Percentiles rank a stretch among this genome's conserved stretches.
Evolutionary conservation across 2,329 filamentous ascomycete species (phyloP).

Genomic region (Trichoderma hamatum): DNA sequence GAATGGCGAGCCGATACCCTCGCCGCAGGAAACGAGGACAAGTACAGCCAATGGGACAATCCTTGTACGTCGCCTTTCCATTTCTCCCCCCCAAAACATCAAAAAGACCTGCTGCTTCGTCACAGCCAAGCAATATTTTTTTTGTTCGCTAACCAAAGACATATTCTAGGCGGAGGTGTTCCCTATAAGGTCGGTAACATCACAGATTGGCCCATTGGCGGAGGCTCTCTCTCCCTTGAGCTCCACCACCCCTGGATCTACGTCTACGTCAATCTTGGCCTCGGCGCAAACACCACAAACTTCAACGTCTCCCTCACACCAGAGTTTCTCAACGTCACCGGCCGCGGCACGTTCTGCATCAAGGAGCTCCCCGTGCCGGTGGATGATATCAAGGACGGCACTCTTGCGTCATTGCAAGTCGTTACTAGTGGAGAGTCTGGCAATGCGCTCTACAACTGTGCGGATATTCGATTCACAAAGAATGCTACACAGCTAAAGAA

Average conservation of each 20-base stretch:
- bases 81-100: background rate
- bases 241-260: constrained; percentile 58
- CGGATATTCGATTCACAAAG: constrained; percentile 69
- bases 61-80: constrained; percentile 49
- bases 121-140: too few species aligned
- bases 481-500: constrained; percentile 50
- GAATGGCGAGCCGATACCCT: constrained; percentile 54
- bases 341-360: constrained; percentile 67
- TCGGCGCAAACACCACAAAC: constrained; percentile 56
- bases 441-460: constrained; percentile 72
- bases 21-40: constrained; percentile 38
- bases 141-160: constrained; percentile 15
- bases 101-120: background rate
- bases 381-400: constrained; percentile 57
- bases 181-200: constrained; percentile 48
- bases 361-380: constrained; percentile 60
- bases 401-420: constrained; percentile 69
- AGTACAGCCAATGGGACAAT: constrained; percentile 53
- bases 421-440: constrained; percentile 62
- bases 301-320: constrained; percentile 72
- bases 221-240: constrained; percentile 52
- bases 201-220: constrained; percentile 57
- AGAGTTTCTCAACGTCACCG: constrained; percentile 61
- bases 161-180: constrained; percentile 51
- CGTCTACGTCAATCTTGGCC: constrained; percentile 57